Evolutionary conservation across 75 land plant species (phyloP), one percentile per base, ranked within the genome.

Genomic region (Cunninghamia lanceolata): DNA sequence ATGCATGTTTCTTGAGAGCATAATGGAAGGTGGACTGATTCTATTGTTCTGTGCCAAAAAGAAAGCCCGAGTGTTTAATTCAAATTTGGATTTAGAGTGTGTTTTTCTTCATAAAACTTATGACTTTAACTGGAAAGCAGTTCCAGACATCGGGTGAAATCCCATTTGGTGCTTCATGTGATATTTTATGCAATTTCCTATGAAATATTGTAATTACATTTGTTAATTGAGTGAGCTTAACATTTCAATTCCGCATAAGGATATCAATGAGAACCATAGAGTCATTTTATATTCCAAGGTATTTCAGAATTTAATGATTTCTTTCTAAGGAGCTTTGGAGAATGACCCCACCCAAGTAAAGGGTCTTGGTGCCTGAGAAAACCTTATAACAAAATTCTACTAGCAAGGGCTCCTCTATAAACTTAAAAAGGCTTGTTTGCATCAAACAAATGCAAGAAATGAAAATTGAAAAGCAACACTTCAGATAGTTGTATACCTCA

Each of bases 401-500:
- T 42, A 25, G 46, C 46, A 43, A 80, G 82, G 82, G 30, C 50
- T 80, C 40, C 82, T 80, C 50, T 42, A 25, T 45, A 80, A n/a
- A 80, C 45, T 28, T 32, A 45, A 21, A 82, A 32, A 36, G 2
- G 13, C 35, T 84, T 35, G n/a, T 36, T 36, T 36, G 78, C 30
- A 84, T 84, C 80, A 76, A 36, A 13, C 39, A 34, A 84, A 84
- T 16, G 43, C 47, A 21, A n/a, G 32, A 9, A 10, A 19, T 82
- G 30, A n/a, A 42, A 81, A 6, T 83, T 80, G 36, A 28, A 86
- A 34, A 47, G 17, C 15, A 75, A 34, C 38, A 39, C 78, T 21
- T 50, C 38, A 66, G 53, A 36, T n/a, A 47, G 56, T 42, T 43
- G 88, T 92, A 88, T 83, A 98, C 99, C 99, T 98, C 99, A 89